Evolutionary conservation across 371 early-diverging fungal species (phyloP), one percentile per base, ranked within the genome.

Genomic region (Mortierella sp.): DNA sequence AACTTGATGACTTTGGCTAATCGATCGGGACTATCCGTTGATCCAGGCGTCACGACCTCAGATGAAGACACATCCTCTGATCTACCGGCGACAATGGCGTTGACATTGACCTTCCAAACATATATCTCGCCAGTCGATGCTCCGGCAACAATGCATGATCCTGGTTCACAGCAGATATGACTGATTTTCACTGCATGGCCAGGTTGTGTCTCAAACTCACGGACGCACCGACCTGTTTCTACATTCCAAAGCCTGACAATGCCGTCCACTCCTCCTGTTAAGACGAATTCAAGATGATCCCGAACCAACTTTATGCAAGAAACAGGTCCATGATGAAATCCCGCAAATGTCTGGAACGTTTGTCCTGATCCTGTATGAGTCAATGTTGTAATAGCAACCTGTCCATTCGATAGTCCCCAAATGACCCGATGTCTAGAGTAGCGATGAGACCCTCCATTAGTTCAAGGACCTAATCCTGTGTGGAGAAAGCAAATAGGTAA

Each of bases 151-250:
- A 76, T 40, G 9, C 40, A 43, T 2, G 66, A 64, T 17, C 41
- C 39, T 2, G 77, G 69, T 4, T 73, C 74, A 52, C 74, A 73
- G 39, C 74, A 73, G 22, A 73, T 67, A 40, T 67, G 59, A n/a
- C 54, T 56, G 31, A 73, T 73, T 21, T 54, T 50, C 2, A 21
- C 22, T 24, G 40, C 47, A 8, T 5, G 31, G 17, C 27, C 54
- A 17, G 44, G 45, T 13, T 55, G 52, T 17, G 63, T 59, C 24
- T 44, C 49, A 31, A 73, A 63, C 25, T 67, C 64, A 29, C 60
- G 57, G 3, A 73, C 60, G 43, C 58, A 54, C 16, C 67, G 67
- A 8, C 63, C 44, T 37, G 29, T 69, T 17, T 57, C 17, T 4
- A 68, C 68, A 54, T 76, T 62, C 69, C 70, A 76, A 1, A 69